Evolutionary conservation across 768 basidiomycete genomes (phyloP).

Genomic region (Chalciporus piperatus): DNA sequence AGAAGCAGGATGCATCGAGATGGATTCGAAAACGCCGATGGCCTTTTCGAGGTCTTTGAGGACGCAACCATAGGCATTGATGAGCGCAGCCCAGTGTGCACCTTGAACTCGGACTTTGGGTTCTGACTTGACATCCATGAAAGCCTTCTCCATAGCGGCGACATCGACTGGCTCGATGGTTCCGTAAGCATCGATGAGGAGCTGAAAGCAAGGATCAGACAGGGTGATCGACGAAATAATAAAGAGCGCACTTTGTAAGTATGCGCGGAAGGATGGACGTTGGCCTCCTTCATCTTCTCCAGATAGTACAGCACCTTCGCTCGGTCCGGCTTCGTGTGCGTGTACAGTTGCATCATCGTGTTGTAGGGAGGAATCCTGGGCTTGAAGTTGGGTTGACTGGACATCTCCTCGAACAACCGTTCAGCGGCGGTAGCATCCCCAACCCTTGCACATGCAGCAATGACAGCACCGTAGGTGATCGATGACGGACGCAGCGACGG

Average conservation of each 20-base stretch:
- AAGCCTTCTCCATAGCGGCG: conserved; percentile 66
- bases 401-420: conserved; percentile 85
- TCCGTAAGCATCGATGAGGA: conserved; percentile 88
- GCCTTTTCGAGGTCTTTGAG: conserved; percentile 76
- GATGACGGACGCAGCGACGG: conserved; percentile 61
- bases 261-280: conserved; percentile 77
- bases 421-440: conserved; percentile 85
- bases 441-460: conserved; percentile 90
- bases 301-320: conserved; percentile 74
- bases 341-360: conserved; percentile 98
- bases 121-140: conserved; percentile 52
- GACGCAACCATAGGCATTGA: conserved; percentile 86
- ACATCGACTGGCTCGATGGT: conserved; percentile 80
- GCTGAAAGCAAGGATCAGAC: conserved; percentile 37
- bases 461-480: conserved; percentile 93
- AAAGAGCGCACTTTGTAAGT: conserved; percentile 78
- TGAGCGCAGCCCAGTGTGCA: conserved; percentile 78
- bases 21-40: conserved; percentile 71
- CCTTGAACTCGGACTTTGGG: conserved; percentile 38
- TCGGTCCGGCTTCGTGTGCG: conserved; percentile 85
- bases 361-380: conserved; percentile 95
- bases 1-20: conserved; percentile 53
- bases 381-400: conserved; percentile 64
- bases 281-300: conserved; percentile 54
- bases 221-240: background rate